Conservation (phyloP, 306 rosid species). For the Malus asiatica region DNA sequence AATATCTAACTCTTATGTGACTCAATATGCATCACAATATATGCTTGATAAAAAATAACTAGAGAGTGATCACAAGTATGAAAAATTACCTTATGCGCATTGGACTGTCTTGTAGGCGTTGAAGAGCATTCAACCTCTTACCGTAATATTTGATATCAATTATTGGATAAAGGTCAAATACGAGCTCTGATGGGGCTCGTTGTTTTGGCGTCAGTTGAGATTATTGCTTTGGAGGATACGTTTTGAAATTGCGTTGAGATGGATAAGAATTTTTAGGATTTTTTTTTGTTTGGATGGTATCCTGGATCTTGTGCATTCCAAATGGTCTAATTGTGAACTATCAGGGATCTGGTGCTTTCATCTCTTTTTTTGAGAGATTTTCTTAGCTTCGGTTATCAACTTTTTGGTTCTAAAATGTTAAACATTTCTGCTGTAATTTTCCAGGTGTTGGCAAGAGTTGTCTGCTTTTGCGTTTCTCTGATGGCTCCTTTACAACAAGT, state of each 20-base stretch:
- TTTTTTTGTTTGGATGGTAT: not conserved
- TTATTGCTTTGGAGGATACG: not conserved
- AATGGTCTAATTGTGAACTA: not conserved
- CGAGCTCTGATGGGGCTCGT: not conserved
- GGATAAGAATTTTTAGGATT: not conserved
- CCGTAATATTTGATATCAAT: not conserved
- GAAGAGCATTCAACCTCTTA: not conserved
- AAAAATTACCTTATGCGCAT: not conserved
- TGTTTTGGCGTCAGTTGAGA: not conserved
- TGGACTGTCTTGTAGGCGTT: not conserved
- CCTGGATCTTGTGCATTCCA: not conserved
- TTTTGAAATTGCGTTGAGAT: not conserved
- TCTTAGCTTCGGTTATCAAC: not conserved
- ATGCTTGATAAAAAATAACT: no score
- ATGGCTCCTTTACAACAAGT: constrained; percentile 81
- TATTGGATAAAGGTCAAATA: not conserved
- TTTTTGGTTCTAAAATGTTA: not conserved
- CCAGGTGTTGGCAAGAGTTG: constrained; percentile 89
- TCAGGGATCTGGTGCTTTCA: not conserved
- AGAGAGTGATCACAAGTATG: not conserved
- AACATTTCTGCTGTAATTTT: constrained; percentile 11
- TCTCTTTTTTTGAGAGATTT: not conserved
- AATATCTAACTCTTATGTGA: not conserved
- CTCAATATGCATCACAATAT: not conserved
- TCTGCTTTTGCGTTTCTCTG: constrained; percentile 75